Base-by-base conservation (phyloP, 2,329 filamentous ascomycete species). In the Trichoderma semiorbis region DNA sequence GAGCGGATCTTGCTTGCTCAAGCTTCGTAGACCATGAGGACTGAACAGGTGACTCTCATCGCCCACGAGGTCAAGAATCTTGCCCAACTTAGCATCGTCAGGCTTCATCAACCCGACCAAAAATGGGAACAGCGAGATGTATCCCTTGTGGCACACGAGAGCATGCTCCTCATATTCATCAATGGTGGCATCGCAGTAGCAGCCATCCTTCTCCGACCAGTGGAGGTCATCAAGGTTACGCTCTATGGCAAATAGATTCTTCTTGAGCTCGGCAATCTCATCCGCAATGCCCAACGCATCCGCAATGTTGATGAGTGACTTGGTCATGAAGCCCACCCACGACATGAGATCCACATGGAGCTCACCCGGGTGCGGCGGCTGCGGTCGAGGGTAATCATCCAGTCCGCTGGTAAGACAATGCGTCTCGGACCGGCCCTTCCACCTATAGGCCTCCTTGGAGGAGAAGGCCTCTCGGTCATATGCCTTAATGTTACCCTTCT, bases 241-340 rank as follows among this genome's bases (percentile, higher is more conserved):
- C 71, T 90, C 84, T 73, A 99, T 97, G 16, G 92, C 94, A 36
- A 89, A 88, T 71, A 94, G 88, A 70, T 92, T 92, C 73, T 88
- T 89, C 58, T 84, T 85, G 76, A 95, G 93, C 77, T 93, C 89
- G 26, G 88, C 86, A 0, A 88, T 91, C 75, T 98, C 95, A 39
- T 97, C 94, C 0, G 83, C 82, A 75, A 94, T 88, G 61, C 88
- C 91, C n/a, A 98, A 87, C 30, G 90, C 89, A 60, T 89, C 84
- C 1, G 94, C 93, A 76, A 98, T 93, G 75, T 92, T 93, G 77
- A 90, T 87, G 69, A 99, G 88, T n/a, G 92, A 92, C 75, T 92
- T 90, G 53, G 93, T 92, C 93, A 98, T 97, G 84, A 98, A 89
- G n/a, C 95, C 96, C 83, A 99, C 92, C 96, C 96, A 99, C 67